Evolutionary conservation across 2,329 filamentous ascomycete genomes (phyloP).

Genomic region (Pestalotiopsis sp.): DNA sequence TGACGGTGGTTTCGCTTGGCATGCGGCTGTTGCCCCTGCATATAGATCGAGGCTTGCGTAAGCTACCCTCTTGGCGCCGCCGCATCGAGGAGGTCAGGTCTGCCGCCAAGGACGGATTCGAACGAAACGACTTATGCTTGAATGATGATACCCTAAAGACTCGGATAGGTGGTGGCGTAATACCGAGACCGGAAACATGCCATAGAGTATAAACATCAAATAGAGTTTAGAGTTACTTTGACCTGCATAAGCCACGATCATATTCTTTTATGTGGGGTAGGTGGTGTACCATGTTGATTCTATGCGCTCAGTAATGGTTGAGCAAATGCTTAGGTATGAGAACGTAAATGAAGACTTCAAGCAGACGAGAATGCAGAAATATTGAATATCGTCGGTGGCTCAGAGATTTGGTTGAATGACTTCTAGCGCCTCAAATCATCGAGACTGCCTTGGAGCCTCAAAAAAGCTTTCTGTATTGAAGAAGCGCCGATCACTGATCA

Average conservation of each 20-base stretch:
- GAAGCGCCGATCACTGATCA: not conserved
- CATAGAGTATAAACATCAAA: not conserved
- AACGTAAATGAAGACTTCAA: too few relatives aligned
- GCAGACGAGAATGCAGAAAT: too few relatives aligned
- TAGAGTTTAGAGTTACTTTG: not conserved
- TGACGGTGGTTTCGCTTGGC: slow-evolving; percentile 5
- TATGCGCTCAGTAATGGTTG: not conserved
- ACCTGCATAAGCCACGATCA: not conserved
- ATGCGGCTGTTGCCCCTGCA: not conserved
- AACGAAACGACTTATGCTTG: not conserved
- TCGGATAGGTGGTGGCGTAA: not conserved
- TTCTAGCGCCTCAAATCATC: too few relatives aligned
- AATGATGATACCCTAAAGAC: not conserved
- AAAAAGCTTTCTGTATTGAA: not conserved
- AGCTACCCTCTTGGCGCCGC: not conserved
- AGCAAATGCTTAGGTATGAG: not conserved
- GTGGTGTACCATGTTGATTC: not conserved
- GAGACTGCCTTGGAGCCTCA: not conserved
- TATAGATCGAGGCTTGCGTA: slow-evolving; percentile 1
- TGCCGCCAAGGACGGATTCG: not conserved
- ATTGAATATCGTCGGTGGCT: too few relatives aligned
- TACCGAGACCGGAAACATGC: not conserved
- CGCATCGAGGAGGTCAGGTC: slow-evolving; percentile 3
- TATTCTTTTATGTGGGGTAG: not conserved
- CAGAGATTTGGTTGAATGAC: too few relatives aligned